phyloP scores from a whole-genome alignment of 2,329 filamentous ascomycete species.

The Juglanconis oblonga region DNA sequence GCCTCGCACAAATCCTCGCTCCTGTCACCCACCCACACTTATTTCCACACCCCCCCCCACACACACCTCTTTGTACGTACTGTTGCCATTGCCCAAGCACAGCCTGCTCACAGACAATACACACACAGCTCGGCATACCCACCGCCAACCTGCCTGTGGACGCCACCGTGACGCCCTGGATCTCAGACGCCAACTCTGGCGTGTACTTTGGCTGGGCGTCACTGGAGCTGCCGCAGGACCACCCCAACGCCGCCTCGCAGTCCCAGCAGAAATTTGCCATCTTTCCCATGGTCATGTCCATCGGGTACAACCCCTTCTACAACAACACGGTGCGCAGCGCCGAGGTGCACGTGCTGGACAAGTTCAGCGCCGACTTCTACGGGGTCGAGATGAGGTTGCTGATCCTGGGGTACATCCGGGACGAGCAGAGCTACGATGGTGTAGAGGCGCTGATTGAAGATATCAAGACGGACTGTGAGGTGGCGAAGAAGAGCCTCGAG shows the following conservation, averaged over 20 bases:
- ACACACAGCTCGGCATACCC: conserved; percentile 78
- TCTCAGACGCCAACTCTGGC: conserved; percentile 65
- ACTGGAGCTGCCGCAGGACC: conserved; percentile 54
- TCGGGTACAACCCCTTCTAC: conserved; percentile 98
- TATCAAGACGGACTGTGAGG: conserved; percentile 84
- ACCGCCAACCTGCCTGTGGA: conserved; percentile 89
- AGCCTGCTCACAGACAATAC: neutral
- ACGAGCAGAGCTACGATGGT: conserved; percentile 83
- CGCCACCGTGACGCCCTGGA: conserved; percentile 57
- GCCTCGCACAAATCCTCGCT: conserved; percentile 4
- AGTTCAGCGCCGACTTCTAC: conserved; percentile 82
- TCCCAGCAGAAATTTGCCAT: conserved; percentile 36
- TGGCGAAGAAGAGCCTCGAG: conserved; percentile 70
- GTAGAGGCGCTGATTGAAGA: conserved; percentile 83
- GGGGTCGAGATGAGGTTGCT: conserved; percentile 73
- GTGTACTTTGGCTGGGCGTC: conserved; percentile 94
- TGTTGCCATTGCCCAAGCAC: neutral
- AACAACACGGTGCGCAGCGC: conserved; percentile 84
- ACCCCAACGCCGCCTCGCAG: conserved; percentile 37
- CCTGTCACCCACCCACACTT: neutral
- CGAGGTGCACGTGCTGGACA: conserved; percentile 84
- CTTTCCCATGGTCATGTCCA: conserved; percentile 87
- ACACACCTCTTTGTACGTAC: neutral
- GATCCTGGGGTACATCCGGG: conserved; percentile 82
- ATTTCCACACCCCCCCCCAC: neutral